These are phyloP conservation scores for Baorangia bicolor DNA, from an alignment of 768 basidiomycete genomes.

Conservation along the genomic window DNA sequence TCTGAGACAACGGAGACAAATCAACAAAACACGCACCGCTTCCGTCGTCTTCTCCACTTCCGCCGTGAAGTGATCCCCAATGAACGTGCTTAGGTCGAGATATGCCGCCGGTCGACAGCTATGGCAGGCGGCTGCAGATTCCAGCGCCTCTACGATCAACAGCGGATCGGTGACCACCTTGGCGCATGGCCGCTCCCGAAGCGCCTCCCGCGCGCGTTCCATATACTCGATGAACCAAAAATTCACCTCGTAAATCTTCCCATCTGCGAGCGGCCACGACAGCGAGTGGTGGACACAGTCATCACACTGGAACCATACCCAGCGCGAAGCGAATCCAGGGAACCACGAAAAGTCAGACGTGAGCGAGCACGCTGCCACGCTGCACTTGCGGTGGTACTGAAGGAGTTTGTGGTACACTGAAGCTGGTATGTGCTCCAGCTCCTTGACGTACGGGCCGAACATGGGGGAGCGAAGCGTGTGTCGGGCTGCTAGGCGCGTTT, in stretches of 20 bases:
- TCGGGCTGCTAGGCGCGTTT: conserved; percentile 36
- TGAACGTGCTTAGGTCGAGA: conserved; percentile 33
- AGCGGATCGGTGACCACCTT: conserved; percentile 32
- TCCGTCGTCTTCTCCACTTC: conserved; percentile 33
- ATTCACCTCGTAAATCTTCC: conserved; percentile 37
- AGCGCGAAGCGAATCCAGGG: conserved; percentile 36
- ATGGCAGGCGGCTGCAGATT: conserved; percentile 27
- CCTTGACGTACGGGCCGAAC: conserved; percentile 34
- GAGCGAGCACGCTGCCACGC: conserved; percentile 29
- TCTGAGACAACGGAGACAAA: conserved; percentile 5
- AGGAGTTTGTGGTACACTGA: conserved; percentile 36
- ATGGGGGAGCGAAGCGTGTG: conserved; percentile 37
- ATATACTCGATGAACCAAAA: conserved; percentile 37
- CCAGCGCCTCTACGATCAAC: conserved; percentile 32
- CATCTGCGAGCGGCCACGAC: conserved; percentile 35
- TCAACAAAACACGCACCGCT: conserved; percentile 18
- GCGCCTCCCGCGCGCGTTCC: conserved; percentile 31
- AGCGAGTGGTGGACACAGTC: conserved; percentile 34
- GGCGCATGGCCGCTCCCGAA: conserved; percentile 32
- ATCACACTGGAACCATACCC: conserved; percentile 40
- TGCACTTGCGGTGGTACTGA: conserved; percentile 37
- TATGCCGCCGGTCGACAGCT: conserved; percentile 32
- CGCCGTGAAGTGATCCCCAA: conserved; percentile 29
- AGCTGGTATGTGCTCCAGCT: conserved; percentile 39
- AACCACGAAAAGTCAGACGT: conserved; percentile 39